Conservation (phyloP, 1,139 yeast genomes). For the Candida sanyaensis region DNA sequence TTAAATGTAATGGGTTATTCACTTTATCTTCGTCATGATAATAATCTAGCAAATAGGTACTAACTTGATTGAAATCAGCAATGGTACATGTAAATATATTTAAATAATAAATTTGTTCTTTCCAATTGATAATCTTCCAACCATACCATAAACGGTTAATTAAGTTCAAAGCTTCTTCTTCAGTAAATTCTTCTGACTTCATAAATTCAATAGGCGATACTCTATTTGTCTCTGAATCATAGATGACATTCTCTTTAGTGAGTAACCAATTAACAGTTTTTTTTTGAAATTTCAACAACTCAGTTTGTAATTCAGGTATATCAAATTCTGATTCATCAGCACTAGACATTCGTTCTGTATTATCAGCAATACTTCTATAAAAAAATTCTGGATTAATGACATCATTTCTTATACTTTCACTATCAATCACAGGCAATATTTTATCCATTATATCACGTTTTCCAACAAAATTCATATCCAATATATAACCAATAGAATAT, state of each 20-base stretch:
- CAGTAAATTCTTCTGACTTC: constrained; percentile 4
- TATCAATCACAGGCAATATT: constrained; percentile 3
- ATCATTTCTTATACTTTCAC: constrained; percentile 1
- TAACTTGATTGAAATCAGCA: constrained; percentile 30
- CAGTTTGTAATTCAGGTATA: constrained; percentile 51
- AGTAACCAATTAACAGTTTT: constrained; percentile 69
- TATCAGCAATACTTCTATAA: constrained; percentile 35
- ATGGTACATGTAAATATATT: constrained; percentile 53
- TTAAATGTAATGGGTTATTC: constrained; percentile 20
- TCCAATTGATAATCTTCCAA: constrained; percentile 32
- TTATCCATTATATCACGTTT: constrained; percentile 7
- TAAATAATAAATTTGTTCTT: constrained; percentile 35
- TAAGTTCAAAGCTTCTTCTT: constrained; percentile 1
- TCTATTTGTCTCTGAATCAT: constrained; percentile 29
- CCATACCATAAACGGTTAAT: constrained; percentile 52
- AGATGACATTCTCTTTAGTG: constrained; percentile 53
- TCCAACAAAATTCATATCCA: constrained; percentile 7
- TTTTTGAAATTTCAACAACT: constrained; percentile 58
- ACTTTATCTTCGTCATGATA: constrained; percentile 14
- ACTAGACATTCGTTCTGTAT: constrained; percentile 26
- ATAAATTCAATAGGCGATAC: constrained; percentile 22
- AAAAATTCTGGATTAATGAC: constrained; percentile 29
- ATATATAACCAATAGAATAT: constrained; percentile 10
- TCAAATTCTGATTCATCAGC: constrained; percentile 24
- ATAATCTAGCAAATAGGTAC: constrained; percentile 21